These are phyloP conservation scores for Alternaria sp. DNA, from an alignment of 2,329 filamentous ascomycete species.

Conservation along the genomic window DNA sequence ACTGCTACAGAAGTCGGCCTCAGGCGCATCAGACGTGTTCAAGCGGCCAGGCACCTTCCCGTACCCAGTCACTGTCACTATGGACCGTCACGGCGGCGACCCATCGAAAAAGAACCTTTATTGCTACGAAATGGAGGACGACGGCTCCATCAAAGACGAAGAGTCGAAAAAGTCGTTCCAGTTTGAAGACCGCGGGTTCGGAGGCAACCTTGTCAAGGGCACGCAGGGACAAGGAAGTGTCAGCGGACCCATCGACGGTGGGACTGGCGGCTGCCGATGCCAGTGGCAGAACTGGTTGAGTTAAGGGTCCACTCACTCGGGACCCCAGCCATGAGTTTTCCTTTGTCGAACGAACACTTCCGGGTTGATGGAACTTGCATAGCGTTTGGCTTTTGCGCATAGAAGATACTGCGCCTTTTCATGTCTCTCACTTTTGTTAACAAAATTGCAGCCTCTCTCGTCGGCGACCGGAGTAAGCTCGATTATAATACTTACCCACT, in stretches of 20 bases:
- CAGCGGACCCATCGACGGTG: conserved; percentile 62
- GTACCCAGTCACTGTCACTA: conserved; percentile 65
- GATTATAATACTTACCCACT: conserved; percentile 9
- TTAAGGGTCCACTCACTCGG: conserved; percentile 5
- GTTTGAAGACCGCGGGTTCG: conserved; percentile 60
- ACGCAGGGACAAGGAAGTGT: conserved; percentile 53
- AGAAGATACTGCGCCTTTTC: neutral
- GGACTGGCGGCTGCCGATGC: conserved; percentile 65
- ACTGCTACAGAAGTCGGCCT: conserved; percentile 36
- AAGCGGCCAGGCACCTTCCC: conserved; percentile 64
- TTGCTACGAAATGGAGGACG: conserved; percentile 63
- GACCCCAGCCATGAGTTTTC: neutral
- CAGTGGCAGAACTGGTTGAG: conserved; percentile 63
- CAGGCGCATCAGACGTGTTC: conserved; percentile 52
- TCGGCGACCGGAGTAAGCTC: conserved; percentile 8
- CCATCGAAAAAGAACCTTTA: conserved; percentile 63
- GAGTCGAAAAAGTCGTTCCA: conserved; percentile 54
- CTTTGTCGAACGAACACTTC: conserved; percentile 7
- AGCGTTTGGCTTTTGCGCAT: conserved; percentile 17
- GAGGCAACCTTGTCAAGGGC: conserved; percentile 60
- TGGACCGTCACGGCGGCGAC: conserved; percentile 67
- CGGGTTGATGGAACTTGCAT: conserved; percentile 27
- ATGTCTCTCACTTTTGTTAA: neutral
- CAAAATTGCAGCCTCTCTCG: conserved; percentile 1
- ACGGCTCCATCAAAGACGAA: conserved; percentile 51